Evolutionary conservation across 2,329 filamentous ascomycete species (phyloP), one percentile per base, ranked within the genome.

Genomic region (Aspergillus uvarum): DNA sequence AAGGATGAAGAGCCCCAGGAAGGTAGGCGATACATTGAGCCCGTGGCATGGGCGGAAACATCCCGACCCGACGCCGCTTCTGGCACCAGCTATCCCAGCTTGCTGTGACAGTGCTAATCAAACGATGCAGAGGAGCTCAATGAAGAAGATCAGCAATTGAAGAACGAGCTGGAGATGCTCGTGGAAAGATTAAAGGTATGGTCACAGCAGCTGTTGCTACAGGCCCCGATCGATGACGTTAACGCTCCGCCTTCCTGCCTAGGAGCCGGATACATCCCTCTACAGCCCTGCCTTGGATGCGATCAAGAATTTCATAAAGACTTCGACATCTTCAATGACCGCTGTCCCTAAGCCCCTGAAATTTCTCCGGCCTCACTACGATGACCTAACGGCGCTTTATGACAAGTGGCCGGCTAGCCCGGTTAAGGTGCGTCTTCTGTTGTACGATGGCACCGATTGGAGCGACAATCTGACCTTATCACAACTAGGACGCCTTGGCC

Each of bases 281-380:
- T 97, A 98, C 82, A 94, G 93, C 77, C 87, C 93, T 61, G 90
- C 95, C 57, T 83, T 99, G 68, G 93, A 98, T 78, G 90, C 92
- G 68, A 97, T 99, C 87, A 98, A 97, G 83, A 92, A 89, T 72
- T 96, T 92, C 74, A 99, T 99, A 83, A 98, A 97, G 83, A 99
- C 95, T 58, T 96, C 95, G 61, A 99, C 95, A 67, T 98, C 93
- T 61, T 99, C 96, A 50, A 99, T 99, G 95, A 99, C 95, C 52
- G 95, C 95, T 61, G 95, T 99, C 63, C 95, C 96, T 24, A 99
- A 99, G 80, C 95, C 95, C 35, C 85, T 99, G 71, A 99, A 99
- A 80, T 99, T 99, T 77, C 86, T 99, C 65, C 87, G 95, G 81
- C 95, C 94, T 68, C 94, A 99, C 79, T 99, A 98, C 81, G 90